A percentile compares a stretch with the other conserved stretches of the same genome.
Evolutionary conservation across 2,329 filamentous ascomycete genomes (phyloP).

Genomic region (Colletotrichum eremochloae): DNA sequence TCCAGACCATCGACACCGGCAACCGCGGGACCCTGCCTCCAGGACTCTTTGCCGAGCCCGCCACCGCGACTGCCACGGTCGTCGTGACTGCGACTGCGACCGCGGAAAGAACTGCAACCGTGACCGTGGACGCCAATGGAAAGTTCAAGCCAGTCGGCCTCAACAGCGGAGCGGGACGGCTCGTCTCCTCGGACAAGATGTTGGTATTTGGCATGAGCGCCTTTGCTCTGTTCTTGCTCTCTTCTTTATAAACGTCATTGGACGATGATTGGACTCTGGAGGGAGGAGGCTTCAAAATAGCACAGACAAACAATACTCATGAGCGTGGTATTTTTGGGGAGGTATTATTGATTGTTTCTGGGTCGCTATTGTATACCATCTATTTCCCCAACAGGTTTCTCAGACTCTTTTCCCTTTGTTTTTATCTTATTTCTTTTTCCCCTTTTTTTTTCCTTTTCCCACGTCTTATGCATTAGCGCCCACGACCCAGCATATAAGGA

Average conservation of each 20-base stretch:
- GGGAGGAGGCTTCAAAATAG: not conserved
- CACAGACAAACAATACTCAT: not conserved
- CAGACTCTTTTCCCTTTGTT: not conserved
- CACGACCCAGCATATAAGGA: not conserved
- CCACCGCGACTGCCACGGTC: conserved; percentile 26
- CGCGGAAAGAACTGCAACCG: conserved; percentile 21
- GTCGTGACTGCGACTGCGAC: conserved; percentile 26
- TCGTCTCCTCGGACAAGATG: conserved; percentile 23
- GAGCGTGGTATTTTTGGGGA: not conserved
- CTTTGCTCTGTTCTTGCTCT: conserved; percentile 25
- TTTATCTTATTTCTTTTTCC: not conserved
- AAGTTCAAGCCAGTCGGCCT: conserved; percentile 17
- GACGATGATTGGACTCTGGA: not conserved
- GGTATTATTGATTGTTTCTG: not conserved
- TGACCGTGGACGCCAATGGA: conserved; percentile 6
- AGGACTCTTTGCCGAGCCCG: conserved; percentile 12
- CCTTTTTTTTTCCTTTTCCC: not conserved
- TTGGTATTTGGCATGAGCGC: conserved; percentile 11
- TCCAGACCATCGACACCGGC: conserved; percentile 17
- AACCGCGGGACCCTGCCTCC: too few relatives aligned
- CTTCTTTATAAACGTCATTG: conserved; percentile 13
- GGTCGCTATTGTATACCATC: not conserved
- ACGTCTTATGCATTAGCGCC: not conserved
- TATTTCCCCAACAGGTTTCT: not conserved
- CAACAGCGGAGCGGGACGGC: conserved; percentile 31